Evolutionary conservation across 2,329 filamentous ascomycete species (phyloP).

Genomic region (Penicillium sp.): DNA sequence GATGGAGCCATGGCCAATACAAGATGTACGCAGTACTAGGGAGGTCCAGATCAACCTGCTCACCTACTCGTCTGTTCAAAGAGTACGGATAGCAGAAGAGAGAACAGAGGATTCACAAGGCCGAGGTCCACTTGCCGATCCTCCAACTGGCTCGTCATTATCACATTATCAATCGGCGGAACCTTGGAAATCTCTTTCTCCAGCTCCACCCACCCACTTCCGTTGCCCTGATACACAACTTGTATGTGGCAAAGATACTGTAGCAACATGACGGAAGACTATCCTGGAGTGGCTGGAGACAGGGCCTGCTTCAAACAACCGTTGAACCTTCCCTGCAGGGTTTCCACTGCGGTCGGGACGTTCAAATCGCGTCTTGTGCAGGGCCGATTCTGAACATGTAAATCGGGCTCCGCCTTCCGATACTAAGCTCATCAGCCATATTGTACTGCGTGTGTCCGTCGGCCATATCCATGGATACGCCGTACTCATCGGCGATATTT

Average conservation of each 20-base stretch:
- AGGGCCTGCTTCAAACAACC: not conserved
- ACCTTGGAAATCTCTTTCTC: not conserved
- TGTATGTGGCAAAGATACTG: not conserved
- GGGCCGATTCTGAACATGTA: not conserved
- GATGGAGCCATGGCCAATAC: not conserved
- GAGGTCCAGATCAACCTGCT: not conserved
- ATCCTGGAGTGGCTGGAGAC: not conserved
- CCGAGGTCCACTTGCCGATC: slow-evolving; percentile 10
- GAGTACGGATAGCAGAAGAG: not conserved
- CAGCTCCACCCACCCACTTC: slow-evolving; percentile 6
- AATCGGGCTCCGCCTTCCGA: not conserved
- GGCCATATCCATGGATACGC: not conserved
- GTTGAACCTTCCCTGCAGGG: not conserved
- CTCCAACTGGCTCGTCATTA: slow-evolving; percentile 6
- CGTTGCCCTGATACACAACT: slow-evolving; percentile 7
- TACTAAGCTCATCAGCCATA: slow-evolving; percentile 8
- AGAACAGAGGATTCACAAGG: slow-evolving; percentile 1
- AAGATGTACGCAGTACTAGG: not conserved
- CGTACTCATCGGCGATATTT: not conserved
- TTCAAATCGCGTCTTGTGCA: too few relatives aligned
- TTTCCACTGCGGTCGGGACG: too few relatives aligned
- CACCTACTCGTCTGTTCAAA: not conserved
- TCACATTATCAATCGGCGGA: slow-evolving; percentile 17
- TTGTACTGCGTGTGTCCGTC: too few relatives aligned
- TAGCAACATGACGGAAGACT: not conserved